Evolutionary conservation across 345 rosid genomes (phyloP), one percentile per base, ranked within the genome.

Genomic region (Limnanthes douglasii): DNA sequence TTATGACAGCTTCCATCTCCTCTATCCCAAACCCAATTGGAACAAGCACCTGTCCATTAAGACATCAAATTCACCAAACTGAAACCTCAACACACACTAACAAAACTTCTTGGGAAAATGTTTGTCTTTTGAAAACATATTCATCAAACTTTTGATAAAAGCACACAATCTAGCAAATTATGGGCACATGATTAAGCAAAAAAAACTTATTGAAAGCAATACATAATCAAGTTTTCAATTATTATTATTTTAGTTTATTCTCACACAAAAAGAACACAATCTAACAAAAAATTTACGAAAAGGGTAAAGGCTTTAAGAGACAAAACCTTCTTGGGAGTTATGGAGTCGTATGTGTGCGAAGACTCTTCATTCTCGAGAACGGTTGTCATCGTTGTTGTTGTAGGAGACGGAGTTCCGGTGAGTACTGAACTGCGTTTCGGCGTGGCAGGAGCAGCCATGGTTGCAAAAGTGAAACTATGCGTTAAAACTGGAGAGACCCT

Each of bases 1-100:
- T 30, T 36, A 79, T 69, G 20, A 88, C 93, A 56, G 86, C 97
- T 57, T 88, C 95, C 70, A 88, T 83, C 48, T 78, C 97, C 58
- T 88, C 97, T 2, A 84, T 76, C 25, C 95, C 97, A 58, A 59
- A 73, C 17, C 80, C 95, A 50, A 88, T 65, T 17, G 95, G 97
- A 45, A 88, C 67, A 53, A 88, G 66, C 25, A 79, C 90, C 97
- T 88, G 48, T 12, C 40, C 16, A 23, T 0, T 26, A n/a, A n/a
- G n/a, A n/a, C n/a, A n/a, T n/a, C n/a, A n/a, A n/a, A n/a, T n/a
- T n/a, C n/a, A n/a, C n/a, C n/a, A n/a, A n/a, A n/a, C n/a, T n/a
- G n/a, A n/a, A n/a, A n/a, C n/a, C n/a, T n/a, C n/a, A n/a, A n/a
- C n/a, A n/a, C n/a, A n/a, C n/a, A n/a, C n/a, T n/a, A n/a, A n/a